Conservation (phyloP, 441 rosid genomes). For the Corymbia citriodora region DNA sequence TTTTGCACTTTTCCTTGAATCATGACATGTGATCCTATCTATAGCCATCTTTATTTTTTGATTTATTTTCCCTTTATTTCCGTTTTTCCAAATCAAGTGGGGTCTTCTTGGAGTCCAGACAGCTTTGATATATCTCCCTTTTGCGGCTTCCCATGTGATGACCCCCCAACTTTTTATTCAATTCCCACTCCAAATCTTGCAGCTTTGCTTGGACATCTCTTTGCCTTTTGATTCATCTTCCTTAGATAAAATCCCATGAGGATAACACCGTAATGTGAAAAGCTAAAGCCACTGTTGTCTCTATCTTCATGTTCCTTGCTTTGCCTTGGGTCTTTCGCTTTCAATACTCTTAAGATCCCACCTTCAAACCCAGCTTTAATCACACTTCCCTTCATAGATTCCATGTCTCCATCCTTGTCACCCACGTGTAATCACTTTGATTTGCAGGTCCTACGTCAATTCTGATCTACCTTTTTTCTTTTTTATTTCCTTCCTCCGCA, state of each 20-base stretch:
- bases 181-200: conserved; percentile 15
- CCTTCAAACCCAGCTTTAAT: conserved; percentile 7
- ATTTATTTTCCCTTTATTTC: not conserved
- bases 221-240: conserved; percentile 20
- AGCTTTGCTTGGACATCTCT: conserved; percentile 19
- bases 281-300: conserved; percentile 41
- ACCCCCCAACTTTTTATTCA: conserved; percentile 21
- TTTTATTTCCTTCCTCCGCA: not conserved
- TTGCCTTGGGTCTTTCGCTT: conserved; percentile 33
- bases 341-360: conserved; percentile 15
- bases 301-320: conserved; percentile 43
- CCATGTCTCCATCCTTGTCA: conserved; percentile 27
- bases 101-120: not conserved
- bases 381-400: conserved; percentile 12
- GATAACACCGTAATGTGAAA: conserved; percentile 18
- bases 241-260: conserved; percentile 1
- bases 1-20: not conserved
- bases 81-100: not conserved
- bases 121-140: not conserved
- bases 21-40: not conserved
- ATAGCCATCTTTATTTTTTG: not conserved
- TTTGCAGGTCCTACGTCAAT: conserved; percentile 16
- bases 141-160: conserved; percentile 24
- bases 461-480: not conserved
- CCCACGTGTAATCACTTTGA: conserved; percentile 25